Percentiles rank a stretch among this genome's conserved stretches.
phyloP scores from a whole-genome alignment of 2,329 filamentous ascomycete species.

The Colletotrichum simmondsii region DNA sequence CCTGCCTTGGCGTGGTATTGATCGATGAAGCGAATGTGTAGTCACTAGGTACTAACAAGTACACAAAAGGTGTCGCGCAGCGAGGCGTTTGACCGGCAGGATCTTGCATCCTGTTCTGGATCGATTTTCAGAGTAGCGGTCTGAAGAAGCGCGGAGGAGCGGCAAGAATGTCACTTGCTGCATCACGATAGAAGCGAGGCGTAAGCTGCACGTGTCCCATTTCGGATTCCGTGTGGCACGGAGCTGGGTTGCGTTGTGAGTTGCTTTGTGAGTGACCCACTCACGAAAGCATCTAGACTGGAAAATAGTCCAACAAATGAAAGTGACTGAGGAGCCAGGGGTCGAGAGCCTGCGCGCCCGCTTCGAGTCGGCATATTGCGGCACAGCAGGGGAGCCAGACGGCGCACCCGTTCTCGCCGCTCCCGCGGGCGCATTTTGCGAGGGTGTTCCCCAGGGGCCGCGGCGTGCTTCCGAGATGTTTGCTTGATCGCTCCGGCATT shows the following conservation, averaged over 20 bases:
- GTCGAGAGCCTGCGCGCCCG: background rate
- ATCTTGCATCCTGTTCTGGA: background rate
- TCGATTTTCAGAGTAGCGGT: background rate
- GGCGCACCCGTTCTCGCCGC: no score
- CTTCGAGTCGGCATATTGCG: background rate
- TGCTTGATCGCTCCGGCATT: background rate
- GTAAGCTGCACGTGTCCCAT: background rate
- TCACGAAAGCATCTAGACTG: background rate
- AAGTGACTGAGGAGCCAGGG: background rate
- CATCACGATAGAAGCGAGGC: background rate
- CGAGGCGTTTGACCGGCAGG: background rate
- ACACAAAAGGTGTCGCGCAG: background rate
- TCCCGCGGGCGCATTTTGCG: background rate
- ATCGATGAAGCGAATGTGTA: background rate
- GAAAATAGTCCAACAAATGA: background rate
- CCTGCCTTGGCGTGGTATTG: background rate
- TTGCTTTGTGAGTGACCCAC: background rate
- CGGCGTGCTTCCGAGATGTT: background rate
- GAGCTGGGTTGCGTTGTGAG: background rate
- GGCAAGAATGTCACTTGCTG: background rate
- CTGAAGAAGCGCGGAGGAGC: background rate
- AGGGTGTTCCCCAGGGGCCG: background rate
- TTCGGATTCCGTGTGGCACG: background rate
- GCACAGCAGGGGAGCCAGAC: background rate
- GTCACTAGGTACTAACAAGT: background rate